Conservation (phyloP, 768 basidiomycete species). For the Mrakia blollopis region DNA sequence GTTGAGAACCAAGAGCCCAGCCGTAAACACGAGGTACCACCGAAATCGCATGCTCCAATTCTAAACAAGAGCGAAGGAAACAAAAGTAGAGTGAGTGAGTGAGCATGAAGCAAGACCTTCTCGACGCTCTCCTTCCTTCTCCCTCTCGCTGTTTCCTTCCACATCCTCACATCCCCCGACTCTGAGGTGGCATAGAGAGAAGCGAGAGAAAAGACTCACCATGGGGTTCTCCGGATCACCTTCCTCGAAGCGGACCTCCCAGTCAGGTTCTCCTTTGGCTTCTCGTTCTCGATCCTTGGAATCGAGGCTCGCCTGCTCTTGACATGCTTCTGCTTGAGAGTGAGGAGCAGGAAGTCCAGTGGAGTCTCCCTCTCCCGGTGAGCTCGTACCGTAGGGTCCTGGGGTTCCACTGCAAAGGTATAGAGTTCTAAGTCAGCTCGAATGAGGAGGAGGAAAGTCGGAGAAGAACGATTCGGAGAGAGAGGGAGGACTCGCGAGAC, state of each 20-base stretch:
- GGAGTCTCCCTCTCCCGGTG: neutral
- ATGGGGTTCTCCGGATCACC: conserved; percentile 16
- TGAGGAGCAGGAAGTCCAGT: neutral
- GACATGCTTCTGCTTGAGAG: neutral
- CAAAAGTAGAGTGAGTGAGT: too few relatives aligned
- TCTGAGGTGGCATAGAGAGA: neutral
- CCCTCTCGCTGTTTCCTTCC: neutral
- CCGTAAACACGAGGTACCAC: conserved; percentile 22
- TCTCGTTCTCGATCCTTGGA: neutral
- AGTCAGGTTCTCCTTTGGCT: neutral
- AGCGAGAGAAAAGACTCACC: neutral
- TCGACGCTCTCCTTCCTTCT: neutral
- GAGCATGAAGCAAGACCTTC: neutral
- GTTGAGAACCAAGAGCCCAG: neutral
- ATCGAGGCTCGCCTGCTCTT: neutral
- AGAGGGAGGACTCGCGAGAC: neutral
- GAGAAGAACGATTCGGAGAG: neutral
- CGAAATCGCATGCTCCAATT: conserved; percentile 17
- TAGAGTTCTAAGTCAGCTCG: neutral
- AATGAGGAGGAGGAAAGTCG: neutral
- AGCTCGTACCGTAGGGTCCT: neutral
- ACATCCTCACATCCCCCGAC: neutral
- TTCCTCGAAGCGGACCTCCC: conserved; percentile 23
- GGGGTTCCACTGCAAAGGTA: too few relatives aligned
- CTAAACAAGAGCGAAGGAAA: neutral